Conservation (phyloP, 257 asterid genomes). For the Solanum bulbocastanum region DNA sequence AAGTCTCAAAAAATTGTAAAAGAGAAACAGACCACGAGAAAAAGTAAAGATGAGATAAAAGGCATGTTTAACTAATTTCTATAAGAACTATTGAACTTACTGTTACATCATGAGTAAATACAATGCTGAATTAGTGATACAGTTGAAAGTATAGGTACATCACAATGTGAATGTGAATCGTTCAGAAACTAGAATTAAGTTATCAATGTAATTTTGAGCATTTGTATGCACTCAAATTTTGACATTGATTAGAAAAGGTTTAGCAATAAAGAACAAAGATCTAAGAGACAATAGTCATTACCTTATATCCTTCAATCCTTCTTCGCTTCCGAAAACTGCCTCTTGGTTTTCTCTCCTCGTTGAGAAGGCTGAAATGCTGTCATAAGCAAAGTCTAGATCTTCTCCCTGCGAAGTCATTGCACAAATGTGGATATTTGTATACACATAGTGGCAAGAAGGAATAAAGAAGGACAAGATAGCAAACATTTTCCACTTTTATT, state of each 20-base stretch:
- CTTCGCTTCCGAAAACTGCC: conserved; percentile 97
- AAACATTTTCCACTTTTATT: not conserved
- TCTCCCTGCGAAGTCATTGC: conserved; percentile 53
- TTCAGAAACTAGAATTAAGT: not conserved
- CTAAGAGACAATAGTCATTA: conserved; percentile 12
- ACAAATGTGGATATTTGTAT: not conserved
- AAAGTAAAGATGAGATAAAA: not conserved
- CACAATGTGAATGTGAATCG: not conserved
- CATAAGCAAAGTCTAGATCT: conserved; percentile 94
- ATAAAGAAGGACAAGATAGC: not conserved
- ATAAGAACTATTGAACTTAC: not conserved
- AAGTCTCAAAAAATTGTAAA: not conserved
- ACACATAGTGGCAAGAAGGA: not conserved
- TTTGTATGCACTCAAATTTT: not conserved
- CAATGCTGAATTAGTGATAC: not conserved
- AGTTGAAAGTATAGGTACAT: not conserved
- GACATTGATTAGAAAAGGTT: not conserved
- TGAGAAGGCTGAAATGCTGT: conserved; percentile 98
- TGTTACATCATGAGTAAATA: not conserved
- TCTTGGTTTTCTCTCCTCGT: conserved; percentile 94
- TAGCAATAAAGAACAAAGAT: not conserved
- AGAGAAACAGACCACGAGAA: not conserved
- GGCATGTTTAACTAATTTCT: not conserved
- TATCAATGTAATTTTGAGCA: not conserved
- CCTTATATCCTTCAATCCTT: conserved; percentile 96